Evolutionary conservation across 2,329 filamentous ascomycete genomes (phyloP).

Genomic region (Cryphonectria carpinicola): DNA sequence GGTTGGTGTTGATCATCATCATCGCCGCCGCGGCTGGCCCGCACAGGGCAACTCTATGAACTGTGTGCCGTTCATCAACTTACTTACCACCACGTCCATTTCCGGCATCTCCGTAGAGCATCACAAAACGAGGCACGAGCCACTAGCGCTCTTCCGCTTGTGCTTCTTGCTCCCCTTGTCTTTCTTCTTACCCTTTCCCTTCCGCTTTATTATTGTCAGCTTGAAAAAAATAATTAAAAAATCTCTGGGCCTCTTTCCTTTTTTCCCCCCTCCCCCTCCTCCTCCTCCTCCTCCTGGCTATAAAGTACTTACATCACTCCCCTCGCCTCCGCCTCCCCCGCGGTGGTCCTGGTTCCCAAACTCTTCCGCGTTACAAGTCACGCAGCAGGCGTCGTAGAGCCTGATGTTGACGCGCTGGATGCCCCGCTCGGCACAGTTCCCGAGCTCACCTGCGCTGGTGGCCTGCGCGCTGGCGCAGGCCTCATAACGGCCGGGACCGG

Average conservation of each 20-base stretch:
- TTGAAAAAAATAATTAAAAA: too few relatives aligned
- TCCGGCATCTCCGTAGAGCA: not conserved
- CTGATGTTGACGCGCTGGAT: constrained; percentile 4
- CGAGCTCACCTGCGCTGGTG: not conserved
- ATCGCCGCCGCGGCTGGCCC: too few relatives aligned
- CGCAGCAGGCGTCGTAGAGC: constrained; percentile 17
- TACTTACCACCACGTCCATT: not conserved
- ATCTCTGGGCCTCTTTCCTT: too few relatives aligned
- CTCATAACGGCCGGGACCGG: not conserved
- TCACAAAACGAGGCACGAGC: not conserved
- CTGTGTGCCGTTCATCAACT: not conserved
- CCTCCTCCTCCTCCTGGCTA: not conserved
- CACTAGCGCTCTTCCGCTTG: not conserved
- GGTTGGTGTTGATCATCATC: not conserved
- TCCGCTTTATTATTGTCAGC: not conserved
- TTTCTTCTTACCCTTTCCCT: not conserved
- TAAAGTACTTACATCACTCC: not conserved
- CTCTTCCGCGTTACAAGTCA: not conserved
- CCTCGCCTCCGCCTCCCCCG: not conserved
- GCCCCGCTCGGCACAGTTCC: constrained; percentile 9
- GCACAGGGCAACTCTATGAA: too few relatives aligned
- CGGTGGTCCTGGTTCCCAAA: not conserved
- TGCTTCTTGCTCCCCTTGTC: not conserved
- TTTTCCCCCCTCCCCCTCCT: not conserved
- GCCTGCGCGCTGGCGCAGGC: constrained; percentile 16